Conservation (phyloP, 129 eudicot species). For the Rutidosis leptorrhynchoides region DNA sequence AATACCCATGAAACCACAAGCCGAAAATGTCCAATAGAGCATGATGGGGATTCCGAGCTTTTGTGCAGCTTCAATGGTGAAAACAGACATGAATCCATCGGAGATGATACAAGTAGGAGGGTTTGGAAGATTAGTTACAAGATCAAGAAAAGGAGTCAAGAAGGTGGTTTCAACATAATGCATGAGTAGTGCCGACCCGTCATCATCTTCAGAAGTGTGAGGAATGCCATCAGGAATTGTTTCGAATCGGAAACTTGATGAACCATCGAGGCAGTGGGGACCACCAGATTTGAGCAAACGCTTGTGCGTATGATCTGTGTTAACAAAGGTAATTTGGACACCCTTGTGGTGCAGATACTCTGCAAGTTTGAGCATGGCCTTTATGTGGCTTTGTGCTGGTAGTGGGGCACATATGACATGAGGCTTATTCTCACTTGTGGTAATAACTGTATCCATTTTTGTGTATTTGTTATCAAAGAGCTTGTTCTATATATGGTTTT, state of each 20-base stretch:
- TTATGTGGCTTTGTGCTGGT: constrained; percentile 28
- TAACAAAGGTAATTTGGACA: constrained; percentile 32
- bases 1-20: constrained; percentile 30
- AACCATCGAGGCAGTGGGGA: constrained; percentile 24
- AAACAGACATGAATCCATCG: constrained; percentile 30
- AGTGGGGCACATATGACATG: constrained; percentile 25
- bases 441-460: neutral
- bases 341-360: constrained; percentile 20
- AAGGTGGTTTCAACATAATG: constrained; percentile 1
- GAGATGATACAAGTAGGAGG: constrained; percentile 33
- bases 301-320: constrained; percentile 21
- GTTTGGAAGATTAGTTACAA: constrained; percentile 21
- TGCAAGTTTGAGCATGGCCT: constrained; percentile 28
- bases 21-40: constrained; percentile 28
- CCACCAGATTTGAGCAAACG: constrained; percentile 25
- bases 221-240: constrained; percentile 38
- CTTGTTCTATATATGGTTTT: neutral
- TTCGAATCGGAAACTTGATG: constrained; percentile 24
- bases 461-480: neutral
- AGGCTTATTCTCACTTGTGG: constrained; percentile 15
- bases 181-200: constrained; percentile 11
- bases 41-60: constrained; percentile 29
- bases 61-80: constrained; percentile 29
- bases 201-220: constrained; percentile 15
- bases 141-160: constrained; percentile 28